These are phyloP conservation scores for Sanghuangporus weigelae DNA, from an alignment of 1,284 basidiomycete genomes.

Conservation along the genomic window DNA sequence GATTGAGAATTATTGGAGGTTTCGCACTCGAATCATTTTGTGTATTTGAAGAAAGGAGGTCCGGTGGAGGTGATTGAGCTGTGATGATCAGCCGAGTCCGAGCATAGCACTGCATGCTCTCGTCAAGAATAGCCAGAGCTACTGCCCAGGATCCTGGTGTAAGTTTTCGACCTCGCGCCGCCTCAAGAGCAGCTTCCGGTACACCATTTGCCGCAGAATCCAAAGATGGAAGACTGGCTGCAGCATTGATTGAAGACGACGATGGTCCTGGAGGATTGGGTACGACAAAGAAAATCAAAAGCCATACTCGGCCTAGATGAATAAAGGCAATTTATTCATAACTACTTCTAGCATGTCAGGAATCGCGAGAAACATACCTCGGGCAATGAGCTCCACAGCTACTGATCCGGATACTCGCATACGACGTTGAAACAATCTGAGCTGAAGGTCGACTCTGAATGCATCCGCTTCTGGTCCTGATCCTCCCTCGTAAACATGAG, in stretches of 20 bases:
- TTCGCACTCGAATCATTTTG: constrained; percentile 26
- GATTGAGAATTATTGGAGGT: constrained; percentile 23
- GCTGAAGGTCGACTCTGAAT: constrained; percentile 48
- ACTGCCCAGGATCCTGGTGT: constrained; percentile 51
- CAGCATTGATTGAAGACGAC: background rate
- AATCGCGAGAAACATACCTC: constrained; percentile 38
- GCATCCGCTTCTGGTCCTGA: constrained; percentile 35
- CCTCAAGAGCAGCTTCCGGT: background rate
- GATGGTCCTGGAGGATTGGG: constrained; percentile 9
- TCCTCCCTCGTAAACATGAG: constrained; percentile 39
- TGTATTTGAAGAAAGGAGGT: constrained; percentile 22
- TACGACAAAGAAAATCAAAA: constrained; percentile 45
- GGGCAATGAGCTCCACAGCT: constrained; percentile 58
- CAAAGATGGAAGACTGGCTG: background rate
- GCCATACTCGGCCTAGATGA: constrained; percentile 62
- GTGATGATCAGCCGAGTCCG: constrained; percentile 51
- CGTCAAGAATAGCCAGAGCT: constrained; percentile 46
- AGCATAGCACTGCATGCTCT: constrained; percentile 56
- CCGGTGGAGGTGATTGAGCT: background rate
- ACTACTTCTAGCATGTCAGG: background rate
- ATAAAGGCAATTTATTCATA: constrained; percentile 2
- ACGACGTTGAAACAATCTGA: constrained; percentile 62
- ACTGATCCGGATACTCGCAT: constrained; percentile 59
- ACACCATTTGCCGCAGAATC: background rate
- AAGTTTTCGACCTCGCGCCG: constrained; percentile 10